Base-by-base conservation (phyloP, 192 early-diverging fungal genomes). In the Cetraspora pellucida region DNA sequence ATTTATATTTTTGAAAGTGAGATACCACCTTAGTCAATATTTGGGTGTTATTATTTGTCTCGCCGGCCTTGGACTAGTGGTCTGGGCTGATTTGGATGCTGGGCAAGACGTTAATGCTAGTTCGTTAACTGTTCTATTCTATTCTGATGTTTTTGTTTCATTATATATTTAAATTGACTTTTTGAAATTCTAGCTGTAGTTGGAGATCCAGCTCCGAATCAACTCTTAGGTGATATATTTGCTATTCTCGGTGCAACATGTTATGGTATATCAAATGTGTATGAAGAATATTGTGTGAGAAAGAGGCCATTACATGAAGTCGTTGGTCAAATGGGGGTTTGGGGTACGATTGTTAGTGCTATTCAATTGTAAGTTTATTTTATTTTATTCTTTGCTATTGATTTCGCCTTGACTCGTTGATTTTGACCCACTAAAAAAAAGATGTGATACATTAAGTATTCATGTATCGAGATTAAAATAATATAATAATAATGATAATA, bases 291-390 rank as follows among this genome's bases (percentile, higher is more conserved):
- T 68, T 83, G 92, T 27, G 90, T 93, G n/a, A 87, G 91, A 23
- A 84, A 92, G 52, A 81, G 85, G 19, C 92, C 93, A 52, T 82
- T 92, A 28, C 92, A 91, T 63, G 93, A 94, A 71, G 91, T 92
- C 1, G 85, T 93, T 1, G 93, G 90, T 21, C 89, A 90, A 84
- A 77, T 94, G 27, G 88, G 90, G 2, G 86, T 92, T 72, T 94
- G 90, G 82, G 93, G 82, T 14, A 88, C 89, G 11, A 82, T 93
- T 57, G 87, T 94, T 76, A 93, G 91, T 74, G 86, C 87, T 59
- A 84, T 93, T 14, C 93, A 94, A 71, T 79, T 94, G 81, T 74
- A 60, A 59, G 43, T 74, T 14, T 11, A n/a, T 75, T 82, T 63
- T 19, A 44, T 25, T 0, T 25, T 14, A 58, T 10, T 21, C 19